These are phyloP conservation scores for Vitis hybrid DNA, from an alignment of 177 flowering plant genomes.

Conservation along the genomic window DNA sequence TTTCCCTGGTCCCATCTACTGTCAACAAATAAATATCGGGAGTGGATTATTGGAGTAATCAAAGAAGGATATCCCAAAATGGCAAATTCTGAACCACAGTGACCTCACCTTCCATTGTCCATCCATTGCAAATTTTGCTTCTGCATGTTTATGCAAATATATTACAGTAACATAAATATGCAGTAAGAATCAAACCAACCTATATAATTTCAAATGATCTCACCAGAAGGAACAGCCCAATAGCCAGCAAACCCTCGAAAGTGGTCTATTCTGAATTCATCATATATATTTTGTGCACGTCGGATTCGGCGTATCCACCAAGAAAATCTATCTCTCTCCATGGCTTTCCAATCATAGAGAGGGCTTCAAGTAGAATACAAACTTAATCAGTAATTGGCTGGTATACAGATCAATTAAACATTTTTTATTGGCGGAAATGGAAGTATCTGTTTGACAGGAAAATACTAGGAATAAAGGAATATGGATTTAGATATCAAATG, in stretches of 20 bases:
- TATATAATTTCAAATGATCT: constrained; percentile 13
- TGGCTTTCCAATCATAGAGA: constrained; percentile 92
- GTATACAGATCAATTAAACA: background rate
- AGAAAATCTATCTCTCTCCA: constrained; percentile 81
- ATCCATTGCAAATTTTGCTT: constrained; percentile 75
- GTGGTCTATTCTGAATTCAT: constrained; percentile 96
- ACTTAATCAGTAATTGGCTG: constrained; percentile 2
- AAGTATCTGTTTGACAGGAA: background rate
- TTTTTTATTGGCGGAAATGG: background rate
- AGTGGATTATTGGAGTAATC: background rate
- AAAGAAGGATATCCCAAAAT: background rate
- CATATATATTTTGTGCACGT: constrained; percentile 82
- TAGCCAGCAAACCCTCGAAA: constrained; percentile 96
- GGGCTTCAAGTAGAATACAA: constrained; percentile 50
- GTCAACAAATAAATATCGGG: constrained; percentile 28
- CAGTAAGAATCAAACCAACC: background rate
- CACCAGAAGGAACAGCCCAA: constrained; percentile 99
- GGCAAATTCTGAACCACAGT: background rate
- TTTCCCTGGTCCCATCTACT: constrained; percentile 92
- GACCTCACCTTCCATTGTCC: constrained; percentile 91
- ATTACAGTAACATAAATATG: background rate
- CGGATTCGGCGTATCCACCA: constrained; percentile 88
- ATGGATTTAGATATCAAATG: background rate
- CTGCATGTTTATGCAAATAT: constrained; percentile 41
- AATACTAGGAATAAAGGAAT: background rate